These are phyloP conservation scores for Dictyostelium purpureum DNA, from an alignment of 78 protist genomes.

Conservation along the genomic window DNA sequence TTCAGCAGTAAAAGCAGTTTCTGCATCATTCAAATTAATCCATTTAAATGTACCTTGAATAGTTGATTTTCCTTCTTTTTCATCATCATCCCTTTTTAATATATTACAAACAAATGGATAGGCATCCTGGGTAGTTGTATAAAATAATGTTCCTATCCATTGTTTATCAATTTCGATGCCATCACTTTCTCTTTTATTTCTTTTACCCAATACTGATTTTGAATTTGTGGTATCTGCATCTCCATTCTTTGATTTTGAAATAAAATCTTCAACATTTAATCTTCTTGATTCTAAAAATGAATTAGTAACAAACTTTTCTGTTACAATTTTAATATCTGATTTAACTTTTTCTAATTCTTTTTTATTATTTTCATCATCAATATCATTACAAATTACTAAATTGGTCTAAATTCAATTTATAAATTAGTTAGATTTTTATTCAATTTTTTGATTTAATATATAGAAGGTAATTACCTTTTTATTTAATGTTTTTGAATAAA, in stretches of 20 bases:
- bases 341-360: background rate
- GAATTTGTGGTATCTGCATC: background rate
- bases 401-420: background rate
- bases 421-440: background rate
- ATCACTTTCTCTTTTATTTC: background rate
- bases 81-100: background rate
- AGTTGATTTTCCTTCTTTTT: background rate
- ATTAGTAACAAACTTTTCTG: background rate
- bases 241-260: background rate
- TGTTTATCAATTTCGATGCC: background rate
- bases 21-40: conserved; percentile 15
- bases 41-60: conserved; percentile 37
- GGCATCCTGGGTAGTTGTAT: background rate
- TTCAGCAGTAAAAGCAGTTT: conserved; percentile 15
- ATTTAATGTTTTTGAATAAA: background rate
- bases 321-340: background rate
- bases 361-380: conserved; percentile 15
- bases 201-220: no score
- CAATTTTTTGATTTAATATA: background rate
- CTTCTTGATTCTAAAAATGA: conserved; percentile 26
- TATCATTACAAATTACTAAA: conserved; percentile 22
- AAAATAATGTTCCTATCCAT: conserved; percentile 54
- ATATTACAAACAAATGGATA: conserved; percentile 15
- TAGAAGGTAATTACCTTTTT: background rate
- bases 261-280: conserved; percentile 15